phyloP scores from a whole-genome alignment of 306 rosid species.

The Prunus kanzakura region DNA sequence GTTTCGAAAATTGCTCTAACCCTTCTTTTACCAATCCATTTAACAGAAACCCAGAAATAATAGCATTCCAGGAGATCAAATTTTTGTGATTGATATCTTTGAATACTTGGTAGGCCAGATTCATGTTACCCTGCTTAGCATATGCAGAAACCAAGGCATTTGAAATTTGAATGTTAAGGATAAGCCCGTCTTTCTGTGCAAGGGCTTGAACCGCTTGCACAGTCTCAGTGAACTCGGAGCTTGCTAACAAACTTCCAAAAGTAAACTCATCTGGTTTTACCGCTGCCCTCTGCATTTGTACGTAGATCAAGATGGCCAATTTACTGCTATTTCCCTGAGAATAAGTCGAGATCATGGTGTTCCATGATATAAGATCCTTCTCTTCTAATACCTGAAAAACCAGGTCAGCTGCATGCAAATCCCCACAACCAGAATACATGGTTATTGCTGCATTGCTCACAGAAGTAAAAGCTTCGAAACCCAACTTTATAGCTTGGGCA shows the following conservation, averaged over 20 bases:
- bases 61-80: slow-evolving; percentile 70
- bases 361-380: slow-evolving; percentile 76
- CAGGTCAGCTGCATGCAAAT: slow-evolving; percentile 39
- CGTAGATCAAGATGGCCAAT: slow-evolving; percentile 44
- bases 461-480: slow-evolving; percentile 48
- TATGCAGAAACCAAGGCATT: slow-evolving; percentile 73
- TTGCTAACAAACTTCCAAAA: slow-evolving; percentile 64
- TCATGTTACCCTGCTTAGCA: slow-evolving; percentile 44
- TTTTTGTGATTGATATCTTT: slow-evolving; percentile 34
- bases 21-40: slow-evolving; percentile 54
- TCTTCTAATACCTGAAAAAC: slow-evolving; percentile 50
- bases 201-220: slow-evolving; percentile 59
- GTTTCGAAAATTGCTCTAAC: slow-evolving; percentile 44
- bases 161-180: slow-evolving; percentile 38
- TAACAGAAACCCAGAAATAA: slow-evolving; percentile 55
- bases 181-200: slow-evolving; percentile 50
- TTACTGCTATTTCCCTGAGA: slow-evolving; percentile 41
- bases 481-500: slow-evolving; percentile 52
- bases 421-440: slow-evolving; percentile 66
- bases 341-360: slow-evolving; percentile 55
- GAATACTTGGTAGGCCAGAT: slow-evolving; percentile 48
- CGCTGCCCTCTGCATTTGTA: slow-evolving; percentile 50
- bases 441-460: slow-evolving; percentile 69
- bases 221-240: slow-evolving; percentile 31
- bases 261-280: slow-evolving; percentile 67